Percentiles rank a stretch among this genome's conserved stretches.
phyloP scores from a whole-genome alignment of 192 early-diverging fungal species.

The Coemansia sp. region DNA sequence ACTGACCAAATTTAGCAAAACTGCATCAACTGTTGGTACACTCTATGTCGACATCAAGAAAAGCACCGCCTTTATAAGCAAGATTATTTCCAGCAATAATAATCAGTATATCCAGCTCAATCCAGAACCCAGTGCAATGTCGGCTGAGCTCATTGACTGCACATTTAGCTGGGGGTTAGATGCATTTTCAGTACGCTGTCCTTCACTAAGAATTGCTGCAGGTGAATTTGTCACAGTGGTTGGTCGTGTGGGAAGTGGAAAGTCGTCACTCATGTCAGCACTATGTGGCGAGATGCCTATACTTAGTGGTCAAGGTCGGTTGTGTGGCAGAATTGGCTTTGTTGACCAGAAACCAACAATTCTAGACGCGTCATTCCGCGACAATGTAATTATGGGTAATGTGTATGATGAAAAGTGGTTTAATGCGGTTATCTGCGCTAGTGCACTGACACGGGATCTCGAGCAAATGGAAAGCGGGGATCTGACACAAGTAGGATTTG shows the following conservation, averaged over 20 bases:
- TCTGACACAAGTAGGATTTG: conserved; percentile 57
- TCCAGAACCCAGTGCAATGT: not conserved
- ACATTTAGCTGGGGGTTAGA: conserved; percentile 29
- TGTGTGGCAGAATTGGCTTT: conserved; percentile 61
- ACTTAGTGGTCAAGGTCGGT: conserved; percentile 60
- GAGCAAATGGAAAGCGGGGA: conserved; percentile 20
- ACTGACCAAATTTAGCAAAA: conserved; percentile 8
- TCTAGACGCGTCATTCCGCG: conserved; percentile 40
- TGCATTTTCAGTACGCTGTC: conserved; percentile 57
- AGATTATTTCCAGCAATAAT: conserved; percentile 1
- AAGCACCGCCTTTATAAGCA: conserved; percentile 4
- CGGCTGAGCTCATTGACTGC: conserved; percentile 21
- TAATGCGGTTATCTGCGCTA: conserved; percentile 20
- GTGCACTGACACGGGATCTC: conserved; percentile 37
- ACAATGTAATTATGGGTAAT: conserved; percentile 48
- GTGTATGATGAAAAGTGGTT: conserved; percentile 36
- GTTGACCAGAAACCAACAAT: conserved; percentile 48
- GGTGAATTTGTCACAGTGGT: conserved; percentile 76
- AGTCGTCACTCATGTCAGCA: conserved; percentile 61
- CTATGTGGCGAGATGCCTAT: conserved; percentile 86
- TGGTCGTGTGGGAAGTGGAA: conserved; percentile 78
- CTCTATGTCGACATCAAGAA: not conserved
- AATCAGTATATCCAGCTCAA: conserved; percentile 1
- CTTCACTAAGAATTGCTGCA: conserved; percentile 58
- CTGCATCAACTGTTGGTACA: not conserved